These are phyloP conservation scores for Penicillium sp. DNA, from an alignment of 2,329 filamentous ascomycete genomes.

Conservation along the genomic window DNA sequence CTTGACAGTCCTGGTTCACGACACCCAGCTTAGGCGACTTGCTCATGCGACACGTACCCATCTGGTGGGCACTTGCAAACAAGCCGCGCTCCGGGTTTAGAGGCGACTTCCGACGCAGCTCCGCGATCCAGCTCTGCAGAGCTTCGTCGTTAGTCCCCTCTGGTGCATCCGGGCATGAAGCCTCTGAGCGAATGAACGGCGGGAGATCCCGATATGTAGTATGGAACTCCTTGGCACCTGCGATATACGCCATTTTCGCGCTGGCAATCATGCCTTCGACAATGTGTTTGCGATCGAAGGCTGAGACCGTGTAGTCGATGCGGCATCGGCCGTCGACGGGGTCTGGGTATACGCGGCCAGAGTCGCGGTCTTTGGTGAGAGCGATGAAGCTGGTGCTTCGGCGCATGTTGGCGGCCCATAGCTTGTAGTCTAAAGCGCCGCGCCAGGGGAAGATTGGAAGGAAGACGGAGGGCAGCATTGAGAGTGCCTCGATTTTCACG, in stretches of 20 bases:
- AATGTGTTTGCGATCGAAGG: conserved; percentile 71
- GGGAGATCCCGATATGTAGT: conserved; percentile 62
- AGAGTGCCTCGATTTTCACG: conserved; percentile 73
- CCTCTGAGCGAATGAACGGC: conserved; percentile 59
- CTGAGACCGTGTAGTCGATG: conserved; percentile 70
- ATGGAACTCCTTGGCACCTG: conserved; percentile 79
- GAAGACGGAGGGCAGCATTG: conserved; percentile 71
- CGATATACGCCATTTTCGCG: conserved; percentile 75
- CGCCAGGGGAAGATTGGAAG: conserved; percentile 67
- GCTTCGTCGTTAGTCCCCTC: conserved; percentile 55
- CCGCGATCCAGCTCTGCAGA: conserved; percentile 58
- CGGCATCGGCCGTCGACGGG: conserved; percentile 64
- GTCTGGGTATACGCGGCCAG: conserved; percentile 73
- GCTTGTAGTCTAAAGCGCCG: conserved; percentile 70
- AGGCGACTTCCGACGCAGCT: conserved; percentile 49
- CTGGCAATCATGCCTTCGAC: conserved; percentile 71
- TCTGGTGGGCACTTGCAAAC: conserved; percentile 53
- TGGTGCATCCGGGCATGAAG: conserved; percentile 25
- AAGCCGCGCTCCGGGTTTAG: conserved; percentile 46
- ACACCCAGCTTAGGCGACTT: conserved; percentile 42
- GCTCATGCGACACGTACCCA: conserved; percentile 55
- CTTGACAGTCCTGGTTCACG: conserved; percentile 47
- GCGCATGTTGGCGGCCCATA: conserved; percentile 66
- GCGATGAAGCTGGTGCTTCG: conserved; percentile 73
- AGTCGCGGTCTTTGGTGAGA: conserved; percentile 73